Evolutionary conservation across 1,284 basidiomycete species (phyloP).

Genomic region (Mycena citricolor): DNA sequence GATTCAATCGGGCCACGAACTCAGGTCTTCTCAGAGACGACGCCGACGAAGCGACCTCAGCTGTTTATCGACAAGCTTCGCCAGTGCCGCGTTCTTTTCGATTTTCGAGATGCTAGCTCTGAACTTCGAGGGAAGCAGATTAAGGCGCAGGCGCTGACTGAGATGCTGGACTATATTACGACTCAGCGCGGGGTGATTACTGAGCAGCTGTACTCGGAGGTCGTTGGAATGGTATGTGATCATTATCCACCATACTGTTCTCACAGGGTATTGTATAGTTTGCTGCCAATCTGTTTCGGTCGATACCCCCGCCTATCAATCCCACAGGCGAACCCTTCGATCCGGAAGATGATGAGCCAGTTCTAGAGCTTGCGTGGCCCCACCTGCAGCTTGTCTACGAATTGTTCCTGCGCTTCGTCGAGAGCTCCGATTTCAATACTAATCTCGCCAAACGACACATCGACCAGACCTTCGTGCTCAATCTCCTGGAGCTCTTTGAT

Average conservation of each 20-base stretch:
- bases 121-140: constrained; percentile 98
- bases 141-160: constrained; percentile 96
- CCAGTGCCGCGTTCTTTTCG: constrained; percentile 96
- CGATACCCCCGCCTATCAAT: constrained; percentile 99
- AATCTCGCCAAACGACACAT: constrained; percentile 98
- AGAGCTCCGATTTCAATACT: constrained; percentile 97
- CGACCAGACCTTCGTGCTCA: constrained; percentile 94
- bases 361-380: constrained; percentile 98
- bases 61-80: constrained; percentile 94
- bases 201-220: constrained; percentile 97
- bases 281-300: constrained; percentile 96
- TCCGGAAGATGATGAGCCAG: constrained; percentile 99
- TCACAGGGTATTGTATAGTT: constrained; percentile 60
- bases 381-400: constrained; percentile 99
- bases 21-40: constrained; percentile 66
- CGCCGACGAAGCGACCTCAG: constrained; percentile 84
- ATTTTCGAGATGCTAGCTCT: constrained; percentile 97
- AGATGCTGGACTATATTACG: constrained; percentile 99
- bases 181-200: constrained; percentile 96
- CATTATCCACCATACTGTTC: constrained; percentile 9
- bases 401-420: constrained; percentile 99
- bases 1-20: constrained; percentile 20
- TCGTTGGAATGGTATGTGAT: constrained; percentile 90
- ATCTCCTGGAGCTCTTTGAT: constrained; percentile 97
- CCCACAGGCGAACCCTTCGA: constrained; percentile 98